Evolutionary conservation across 306 rosid species (phyloP).

Genomic region (Citrullus colocynthis): DNA sequence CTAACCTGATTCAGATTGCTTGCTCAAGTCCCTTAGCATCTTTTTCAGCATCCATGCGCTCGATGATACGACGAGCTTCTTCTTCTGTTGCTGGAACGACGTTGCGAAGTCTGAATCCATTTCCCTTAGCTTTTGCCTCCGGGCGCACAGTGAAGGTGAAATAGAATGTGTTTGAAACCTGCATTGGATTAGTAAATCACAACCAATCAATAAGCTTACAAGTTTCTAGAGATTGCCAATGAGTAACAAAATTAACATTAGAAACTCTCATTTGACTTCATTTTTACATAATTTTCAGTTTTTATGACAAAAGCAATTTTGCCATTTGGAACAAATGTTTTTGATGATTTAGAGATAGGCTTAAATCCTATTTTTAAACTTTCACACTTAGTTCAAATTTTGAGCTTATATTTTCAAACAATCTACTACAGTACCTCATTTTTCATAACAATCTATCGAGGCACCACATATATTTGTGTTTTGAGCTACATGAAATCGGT

Average conservation of each 20-base stretch:
- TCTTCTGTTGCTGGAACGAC: slow-evolving; percentile 96
- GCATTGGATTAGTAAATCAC: background rate
- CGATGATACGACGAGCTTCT: slow-evolving; percentile 72
- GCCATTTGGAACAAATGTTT: background rate
- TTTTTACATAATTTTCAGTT: background rate
- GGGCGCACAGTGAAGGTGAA: slow-evolving; percentile 82
- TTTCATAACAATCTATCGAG: background rate
- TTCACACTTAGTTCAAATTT: background rate
- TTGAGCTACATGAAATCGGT: background rate
- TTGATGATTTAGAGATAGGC: background rate
- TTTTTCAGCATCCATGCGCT: slow-evolving; percentile 63
- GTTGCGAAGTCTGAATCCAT: slow-evolving; percentile 42
- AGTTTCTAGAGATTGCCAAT: background rate
- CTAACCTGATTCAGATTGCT: background rate
- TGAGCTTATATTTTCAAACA: background rate
- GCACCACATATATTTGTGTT: background rate
- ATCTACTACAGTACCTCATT: background rate
- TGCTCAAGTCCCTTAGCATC: slow-evolving; percentile 3
- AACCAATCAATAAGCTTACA: background rate
- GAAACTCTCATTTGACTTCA: background rate
- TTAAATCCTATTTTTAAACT: background rate
- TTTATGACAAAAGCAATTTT: background rate
- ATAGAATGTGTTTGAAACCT: slow-evolving; percentile 77
- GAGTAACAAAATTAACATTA: background rate
- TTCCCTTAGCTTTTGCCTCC: slow-evolving; percentile 54